Evolutionary conservation across 148 eudicot species (phyloP).

Genomic region (Amaranthus cruentus): DNA sequence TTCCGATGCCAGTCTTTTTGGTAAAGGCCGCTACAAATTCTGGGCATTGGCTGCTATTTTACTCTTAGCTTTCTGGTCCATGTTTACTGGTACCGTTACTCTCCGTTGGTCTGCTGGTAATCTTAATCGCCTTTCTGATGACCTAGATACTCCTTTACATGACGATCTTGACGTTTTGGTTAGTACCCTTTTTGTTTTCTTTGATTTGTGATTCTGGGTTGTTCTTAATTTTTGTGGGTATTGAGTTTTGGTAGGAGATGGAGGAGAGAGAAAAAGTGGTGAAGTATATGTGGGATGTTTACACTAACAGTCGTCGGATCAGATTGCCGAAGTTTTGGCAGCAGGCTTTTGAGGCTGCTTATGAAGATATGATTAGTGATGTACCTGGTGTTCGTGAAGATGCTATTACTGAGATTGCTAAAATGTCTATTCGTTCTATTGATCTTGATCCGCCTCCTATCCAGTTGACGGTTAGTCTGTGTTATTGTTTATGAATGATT

Average conservation of each 20-base stretch:
- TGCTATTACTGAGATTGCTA: constrained; percentile 78
- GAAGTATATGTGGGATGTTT: constrained; percentile 92
- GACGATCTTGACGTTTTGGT: constrained; percentile 84
- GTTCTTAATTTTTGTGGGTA: background rate
- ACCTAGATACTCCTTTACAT: constrained; percentile 32
- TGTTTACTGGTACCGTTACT: constrained; percentile 81
- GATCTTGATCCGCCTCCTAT: constrained; percentile 52
- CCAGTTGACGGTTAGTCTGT: constrained; percentile 46
- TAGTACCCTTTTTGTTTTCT: background rate
- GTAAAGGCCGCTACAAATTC: constrained; percentile 61
- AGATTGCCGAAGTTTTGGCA: constrained; percentile 79
- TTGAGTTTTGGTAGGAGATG: constrained; percentile 49
- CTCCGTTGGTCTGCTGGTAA: constrained; percentile 74
- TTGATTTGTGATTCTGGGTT: constrained; percentile 21
- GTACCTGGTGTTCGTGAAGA: constrained; percentile 48
- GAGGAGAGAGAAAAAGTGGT: constrained; percentile 92
- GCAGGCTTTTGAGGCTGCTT: constrained; percentile 89
- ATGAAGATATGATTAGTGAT: constrained; percentile 77
- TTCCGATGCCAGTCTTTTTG: too few relatives aligned
- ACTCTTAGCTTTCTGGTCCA: constrained; percentile 81
- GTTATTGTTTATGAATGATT: background rate
- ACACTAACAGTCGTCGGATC: constrained; percentile 52
- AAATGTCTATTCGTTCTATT: constrained; percentile 66
- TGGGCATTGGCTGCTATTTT: constrained; percentile 73
- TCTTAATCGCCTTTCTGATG: constrained; percentile 45